Percentiles rank a stretch among this genome's conserved stretches.
Evolutionary conservation across 1,139 yeast genomes (phyloP).

Genomic region (Meyerozyma guilliermondii): DNA sequence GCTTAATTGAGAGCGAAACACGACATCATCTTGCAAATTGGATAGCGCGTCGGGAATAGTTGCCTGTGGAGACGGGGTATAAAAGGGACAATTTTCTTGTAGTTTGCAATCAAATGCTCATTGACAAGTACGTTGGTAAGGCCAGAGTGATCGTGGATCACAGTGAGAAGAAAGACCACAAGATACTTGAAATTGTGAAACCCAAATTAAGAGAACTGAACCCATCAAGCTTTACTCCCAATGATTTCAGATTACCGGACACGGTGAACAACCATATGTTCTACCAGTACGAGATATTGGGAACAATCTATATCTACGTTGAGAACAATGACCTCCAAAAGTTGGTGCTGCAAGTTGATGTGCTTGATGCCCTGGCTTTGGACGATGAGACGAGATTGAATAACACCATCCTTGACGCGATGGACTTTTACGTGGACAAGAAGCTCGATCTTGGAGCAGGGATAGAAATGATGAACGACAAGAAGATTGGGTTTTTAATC

Average conservation of each 20-base stretch:
- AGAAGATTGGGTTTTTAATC: no score
- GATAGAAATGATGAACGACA: neutral
- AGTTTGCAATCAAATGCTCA: no score
- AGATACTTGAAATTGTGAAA: neutral
- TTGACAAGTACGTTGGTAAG: neutral
- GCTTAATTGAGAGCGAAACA: no score
- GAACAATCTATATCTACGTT: neutral
- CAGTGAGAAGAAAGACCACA: neutral
- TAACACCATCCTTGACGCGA: neutral
- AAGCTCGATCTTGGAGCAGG: no score
- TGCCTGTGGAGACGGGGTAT: no score
- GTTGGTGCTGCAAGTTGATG: neutral
- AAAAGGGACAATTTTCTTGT: no score
- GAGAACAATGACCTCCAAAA: neutral
- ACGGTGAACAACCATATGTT: neutral
- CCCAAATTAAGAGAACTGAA: neutral
- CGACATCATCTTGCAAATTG: no score
- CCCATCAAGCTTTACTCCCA: neutral
- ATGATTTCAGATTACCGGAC: conserved; percentile 1
- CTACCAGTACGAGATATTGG: conserved; percentile 1
- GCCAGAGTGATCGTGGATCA: neutral
- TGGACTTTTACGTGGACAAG: neutral
- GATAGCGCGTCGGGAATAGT: no score
- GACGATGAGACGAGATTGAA: neutral
- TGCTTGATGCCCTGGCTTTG: neutral